Base-by-base conservation (phyloP, 1,284 basidiomycete species). In the Kalmanozyma brasiliensis region DNA sequence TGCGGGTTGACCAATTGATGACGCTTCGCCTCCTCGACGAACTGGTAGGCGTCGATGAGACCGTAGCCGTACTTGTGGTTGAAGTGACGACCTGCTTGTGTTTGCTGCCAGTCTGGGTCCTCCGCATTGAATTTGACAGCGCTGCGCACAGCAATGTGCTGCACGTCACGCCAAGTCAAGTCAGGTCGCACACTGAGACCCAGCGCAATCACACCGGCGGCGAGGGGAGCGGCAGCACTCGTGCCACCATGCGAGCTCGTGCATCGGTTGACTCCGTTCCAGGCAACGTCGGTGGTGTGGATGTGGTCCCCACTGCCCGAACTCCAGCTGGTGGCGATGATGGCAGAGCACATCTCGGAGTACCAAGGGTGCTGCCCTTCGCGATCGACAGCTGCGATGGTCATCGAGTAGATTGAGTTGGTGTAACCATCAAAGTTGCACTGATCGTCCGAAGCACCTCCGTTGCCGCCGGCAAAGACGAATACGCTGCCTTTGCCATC, bases 391-490 rank as follows among this genome's bases (percentile, higher is more conserved):
- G 96, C 93, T 9, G 93, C 91, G 26, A 99, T 93, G 0, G 96
- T 99, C 52, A 98, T 89, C 6, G 91, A 93, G 84, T 94, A 98
- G 69, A 98, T 96, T 72, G 91, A 93, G 82, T 98, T 98, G 30
- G 96, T 99, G 83, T 98, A 99, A 7, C 96, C 96, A 76, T 98
- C 96, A 82, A 99, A 98, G 83, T 99, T 99, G 85, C 96, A 99
- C 84, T 98, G 96, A 81, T 99, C 96, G 29, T 91, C 92, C 48
- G 87, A 87, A 3, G 88, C 87, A 22, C 93, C 96, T 20, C 96
- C 96, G 81, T 98, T 99, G 1, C 96, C 96, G 58, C 93, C 94
- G 1, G 96, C 96, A 82, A 98, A 99, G 33, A 99, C 96, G 77
- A 92, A 98, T 67, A 99, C 86, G 37, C 90, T 93, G 3, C 96